A percentile compares a stretch with the other conserved stretches of the same genome.
phyloP scores from a whole-genome alignment of 306 rosid species.

The Trifolium dubium region DNA sequence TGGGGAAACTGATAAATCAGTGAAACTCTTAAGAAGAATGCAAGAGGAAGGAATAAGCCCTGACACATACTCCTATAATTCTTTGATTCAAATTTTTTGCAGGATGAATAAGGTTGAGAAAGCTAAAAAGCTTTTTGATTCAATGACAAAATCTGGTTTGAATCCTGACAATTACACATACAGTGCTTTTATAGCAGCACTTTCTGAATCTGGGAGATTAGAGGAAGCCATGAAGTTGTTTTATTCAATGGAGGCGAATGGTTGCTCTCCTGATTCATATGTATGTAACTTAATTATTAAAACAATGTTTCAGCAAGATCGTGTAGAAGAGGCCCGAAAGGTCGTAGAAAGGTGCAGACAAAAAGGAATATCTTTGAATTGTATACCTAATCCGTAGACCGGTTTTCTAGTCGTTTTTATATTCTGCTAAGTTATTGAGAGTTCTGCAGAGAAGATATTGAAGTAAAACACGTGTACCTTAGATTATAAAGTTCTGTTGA shows the following conservation, averaged over 20 bases:
- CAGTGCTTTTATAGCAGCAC: slow-evolving; percentile 64
- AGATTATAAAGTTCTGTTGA: slow-evolving; percentile 34
- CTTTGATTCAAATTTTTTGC: slow-evolving; percentile 67
- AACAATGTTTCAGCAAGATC: slow-evolving; percentile 46
- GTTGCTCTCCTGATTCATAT: slow-evolving; percentile 67
- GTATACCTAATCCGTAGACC: slow-evolving; percentile 41
- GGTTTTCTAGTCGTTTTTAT: slow-evolving; percentile 5
- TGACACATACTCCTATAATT: slow-evolving; percentile 67
- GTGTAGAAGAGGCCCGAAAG: slow-evolving; percentile 55
- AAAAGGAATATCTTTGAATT: slow-evolving; percentile 48
- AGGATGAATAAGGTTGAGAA: slow-evolving; percentile 64
- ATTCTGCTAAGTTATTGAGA: slow-evolving; percentile 29
- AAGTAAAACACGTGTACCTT: slow-evolving; percentile 32
- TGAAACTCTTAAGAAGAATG: slow-evolving; percentile 68
- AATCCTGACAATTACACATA: slow-evolving; percentile 69
- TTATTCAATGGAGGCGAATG: slow-evolving; percentile 66
- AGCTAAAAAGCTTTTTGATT: slow-evolving; percentile 62
- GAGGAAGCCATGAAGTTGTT: slow-evolving; percentile 74
- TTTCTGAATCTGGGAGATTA: slow-evolving; percentile 60
- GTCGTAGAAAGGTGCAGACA: slow-evolving; percentile 54
- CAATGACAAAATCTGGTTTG: slow-evolving; percentile 65
- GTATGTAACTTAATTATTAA: slow-evolving; percentile 59
- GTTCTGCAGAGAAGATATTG: slow-evolving; percentile 29
- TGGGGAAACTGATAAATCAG: slow-evolving; percentile 65
- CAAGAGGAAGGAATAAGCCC: slow-evolving; percentile 70